Percentiles rank a stretch among this genome's conserved stretches.
Evolutionary conservation across 2,329 filamentous ascomycete species (phyloP).

Genomic region (Aspergillus sp.): DNA sequence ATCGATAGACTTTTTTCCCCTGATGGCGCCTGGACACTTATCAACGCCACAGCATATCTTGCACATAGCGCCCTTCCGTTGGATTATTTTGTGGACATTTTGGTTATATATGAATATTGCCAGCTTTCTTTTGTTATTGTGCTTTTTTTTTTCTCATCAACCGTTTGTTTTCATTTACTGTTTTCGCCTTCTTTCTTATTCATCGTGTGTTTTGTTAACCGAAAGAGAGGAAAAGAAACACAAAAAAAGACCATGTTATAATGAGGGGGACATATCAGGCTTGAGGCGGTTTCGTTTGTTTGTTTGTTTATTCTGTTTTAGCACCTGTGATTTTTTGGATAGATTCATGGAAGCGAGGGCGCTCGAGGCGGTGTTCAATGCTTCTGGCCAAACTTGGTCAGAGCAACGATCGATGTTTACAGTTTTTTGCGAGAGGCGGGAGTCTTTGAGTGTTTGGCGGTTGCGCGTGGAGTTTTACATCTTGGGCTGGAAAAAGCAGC

Average conservation of each 20-base stretch:
- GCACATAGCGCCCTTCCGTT: conserved; percentile 12
- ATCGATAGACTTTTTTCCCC: conserved; percentile 11
- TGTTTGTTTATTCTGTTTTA: background rate
- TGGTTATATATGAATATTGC: conserved; percentile 24
- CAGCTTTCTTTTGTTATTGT: conserved; percentile 8
- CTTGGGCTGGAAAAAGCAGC: background rate
- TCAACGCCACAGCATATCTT: background rate
- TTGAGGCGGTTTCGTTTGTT: conserved; percentile 4
- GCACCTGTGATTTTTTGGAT: conserved; percentile 9
- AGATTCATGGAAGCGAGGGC: conserved; percentile 17
- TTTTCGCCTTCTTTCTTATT: conserved; percentile 5
- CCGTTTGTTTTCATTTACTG: conserved; percentile 3
- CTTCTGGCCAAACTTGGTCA: background rate
- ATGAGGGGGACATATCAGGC: conserved; percentile 8
- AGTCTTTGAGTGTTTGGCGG: background rate
- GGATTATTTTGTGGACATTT: conserved; percentile 9
- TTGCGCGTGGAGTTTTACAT: background rate
- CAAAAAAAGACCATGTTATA: conserved; percentile 9
- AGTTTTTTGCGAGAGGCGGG: background rate
- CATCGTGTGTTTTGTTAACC: background rate
- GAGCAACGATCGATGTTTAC: background rate
- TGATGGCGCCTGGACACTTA: background rate
- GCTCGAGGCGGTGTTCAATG: conserved; percentile 33
- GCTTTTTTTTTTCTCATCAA: conserved; percentile 4
- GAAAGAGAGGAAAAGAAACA: background rate